Evolutionary conservation across 78 protist species (phyloP), one percentile per base, ranked within the genome.

Genomic region (Tieghemostelium lacteum): DNA sequence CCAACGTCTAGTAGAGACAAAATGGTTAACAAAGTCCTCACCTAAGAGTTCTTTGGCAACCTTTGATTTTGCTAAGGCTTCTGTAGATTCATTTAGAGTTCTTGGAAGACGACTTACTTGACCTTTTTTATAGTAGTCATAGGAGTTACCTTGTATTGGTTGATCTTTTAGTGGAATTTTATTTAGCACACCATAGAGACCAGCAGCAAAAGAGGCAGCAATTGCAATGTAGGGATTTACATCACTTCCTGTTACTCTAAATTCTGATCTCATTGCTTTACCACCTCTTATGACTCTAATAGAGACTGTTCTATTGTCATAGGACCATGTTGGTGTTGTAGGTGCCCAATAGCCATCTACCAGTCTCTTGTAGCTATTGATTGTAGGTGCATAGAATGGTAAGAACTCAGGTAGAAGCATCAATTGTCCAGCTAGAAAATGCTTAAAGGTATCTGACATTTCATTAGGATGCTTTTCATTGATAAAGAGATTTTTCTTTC

Each of bases 301-400:
- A 19, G 94, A 73, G 2, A 75, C 94, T 0, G 94, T 88, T 45
- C 94, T 58, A 50, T 88, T 88, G 54, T 88, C 94, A 3, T 42
- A 36, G 3, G 3, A 55, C 87, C 86, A 75, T 1, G 93, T 87
- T 34, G 93, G 88, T 14, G 93, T 87, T 0, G 93, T 87, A 22
- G 93, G 93, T 40, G 93, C 93, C 93, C 93, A 87, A 54, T 74
- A 87, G 12, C 87, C 87, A 71, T 88, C 94, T 6, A 88, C 94
- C 22, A 88, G 42, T 33, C 94, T 26, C 75, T 88, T 88, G 69
- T 88, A 88, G 19, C 87, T 75, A 45, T 88, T 88, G 64, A 88
- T 70, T 0, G 77, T 88, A 45, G 94, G 94, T 61, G 94, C 94
- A 57, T 55, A 88, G 55, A 88, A 78, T 63, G 94, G 94, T 14